Evolutionary conservation across 2,329 filamentous ascomycete genomes (phyloP).

Genomic region (Esteya vermicola): DNA sequence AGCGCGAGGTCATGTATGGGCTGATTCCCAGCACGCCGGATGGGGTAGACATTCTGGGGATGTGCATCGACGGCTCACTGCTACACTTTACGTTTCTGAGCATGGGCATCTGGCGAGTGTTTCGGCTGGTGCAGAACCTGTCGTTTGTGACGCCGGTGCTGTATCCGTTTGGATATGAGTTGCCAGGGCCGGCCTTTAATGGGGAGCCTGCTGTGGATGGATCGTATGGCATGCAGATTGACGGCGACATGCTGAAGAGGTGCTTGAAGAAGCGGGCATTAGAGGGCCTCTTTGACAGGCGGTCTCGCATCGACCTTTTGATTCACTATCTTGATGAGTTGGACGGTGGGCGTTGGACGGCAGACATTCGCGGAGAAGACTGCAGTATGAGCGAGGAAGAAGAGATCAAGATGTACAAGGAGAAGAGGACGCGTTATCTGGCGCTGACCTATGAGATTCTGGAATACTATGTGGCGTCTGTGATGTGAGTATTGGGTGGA

Average conservation of each 20-base stretch:
- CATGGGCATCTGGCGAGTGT: conserved; percentile 47
- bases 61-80: conserved; percentile 55
- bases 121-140: conserved; percentile 62
- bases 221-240: conserved; percentile 43
- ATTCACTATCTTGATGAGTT: conserved; percentile 33
- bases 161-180: conserved; percentile 31
- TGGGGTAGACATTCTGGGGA: conserved; percentile 43
- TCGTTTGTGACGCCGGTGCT: conserved; percentile 32
- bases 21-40: conserved; percentile 26
- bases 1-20: conserved; percentile 24
- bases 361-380: conserved; percentile 1
- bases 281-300: conserved; percentile 24
- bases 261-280: conserved; percentile 33
- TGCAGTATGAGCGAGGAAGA: too few relatives aligned
- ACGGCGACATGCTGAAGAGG: conserved; percentile 49
- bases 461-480: conserved; percentile 35
- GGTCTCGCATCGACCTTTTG: conserved; percentile 25
- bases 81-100: conserved; percentile 55
- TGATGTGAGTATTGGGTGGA: conserved; percentile 25
- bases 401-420: conserved; percentile 12
- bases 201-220: conserved; percentile 23
- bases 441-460: conserved; percentile 38
- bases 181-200: conserved; percentile 9
- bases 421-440: conserved; percentile 22
- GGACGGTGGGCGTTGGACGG: conserved; percentile 28